A percentile compares a stretch with the other conserved stretches of the same genome.
phyloP scores from a whole-genome alignment of 2,329 filamentous ascomycete genomes.

The Alternaria infectoria region DNA sequence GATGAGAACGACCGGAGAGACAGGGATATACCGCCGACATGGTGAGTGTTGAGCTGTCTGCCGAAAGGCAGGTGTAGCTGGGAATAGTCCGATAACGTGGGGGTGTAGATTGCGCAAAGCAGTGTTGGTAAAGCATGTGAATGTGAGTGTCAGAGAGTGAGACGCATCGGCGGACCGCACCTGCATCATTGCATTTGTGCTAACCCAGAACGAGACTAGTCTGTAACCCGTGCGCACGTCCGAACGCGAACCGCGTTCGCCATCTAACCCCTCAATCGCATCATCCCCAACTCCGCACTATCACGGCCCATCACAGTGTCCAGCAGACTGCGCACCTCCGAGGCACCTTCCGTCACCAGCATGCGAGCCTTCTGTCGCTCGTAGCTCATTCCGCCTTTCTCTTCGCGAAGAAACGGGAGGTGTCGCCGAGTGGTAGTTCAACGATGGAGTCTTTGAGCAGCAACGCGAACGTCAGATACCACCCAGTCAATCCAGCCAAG shows the following conservation, averaged over 20 bases:
- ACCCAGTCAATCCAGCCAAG: conserved; percentile 51
- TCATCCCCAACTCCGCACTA: conserved; percentile 3
- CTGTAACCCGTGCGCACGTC: background rate
- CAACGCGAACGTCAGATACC: conserved; percentile 33
- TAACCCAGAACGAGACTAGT: background rate
- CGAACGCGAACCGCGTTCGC: conserved; percentile 5
- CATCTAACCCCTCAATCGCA: conserved; percentile 18
- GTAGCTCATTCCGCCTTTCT: conserved; percentile 11
- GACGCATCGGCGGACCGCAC: background rate
- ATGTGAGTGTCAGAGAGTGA: background rate
- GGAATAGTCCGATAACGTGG: background rate
- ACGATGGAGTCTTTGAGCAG: conserved; percentile 34
- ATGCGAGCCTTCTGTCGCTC: background rate
- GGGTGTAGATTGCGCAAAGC: background rate
- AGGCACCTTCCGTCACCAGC: background rate
- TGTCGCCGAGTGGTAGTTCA: conserved; percentile 33
- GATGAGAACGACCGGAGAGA: background rate
- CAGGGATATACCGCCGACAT: background rate
- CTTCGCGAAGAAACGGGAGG: conserved; percentile 37
- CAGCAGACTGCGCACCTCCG: background rate
- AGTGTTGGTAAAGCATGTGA: background rate
- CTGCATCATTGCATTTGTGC: background rate
- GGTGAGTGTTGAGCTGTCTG: background rate
- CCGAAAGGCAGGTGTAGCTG: background rate
- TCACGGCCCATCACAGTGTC: background rate